Evolutionary conservation across 164 flowering plant species (phyloP), one percentile per base, ranked within the genome.

Genomic region (Cinnamomum chago): DNA sequence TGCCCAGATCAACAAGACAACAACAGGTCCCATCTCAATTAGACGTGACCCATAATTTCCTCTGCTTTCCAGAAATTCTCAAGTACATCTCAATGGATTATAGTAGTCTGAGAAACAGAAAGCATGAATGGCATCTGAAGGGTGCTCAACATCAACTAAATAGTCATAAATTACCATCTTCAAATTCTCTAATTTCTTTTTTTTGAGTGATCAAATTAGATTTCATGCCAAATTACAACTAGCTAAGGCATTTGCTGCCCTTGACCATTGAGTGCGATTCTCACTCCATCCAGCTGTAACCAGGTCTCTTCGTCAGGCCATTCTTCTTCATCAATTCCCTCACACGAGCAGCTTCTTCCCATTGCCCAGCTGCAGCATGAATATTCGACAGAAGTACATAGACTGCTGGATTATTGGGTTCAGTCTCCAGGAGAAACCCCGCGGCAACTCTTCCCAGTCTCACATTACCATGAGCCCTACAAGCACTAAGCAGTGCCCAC

Each of bases 401-500:
- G 73, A 85, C 84, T 27, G 90, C 75, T 27, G 93, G 83, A 73
- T 88, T 81, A 35, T 85, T 70, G 33, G 82, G 77, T 66, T 89
- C 92, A 5, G 28, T 72, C 69, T 85, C 83, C 15, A 87, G 82
- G 50, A 89, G 85, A 73, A 78, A 73, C 67, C 74, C 73, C 35
- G 92, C 92, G 69, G 86, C 82, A 62, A 82, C 76, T 73, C 78
- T 86, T 73, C 89, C 93, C n/a, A 89, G 77, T 77, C 83, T 77
- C 67, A 88, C 66, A 79, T 89, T 83, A 28, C 87, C 85, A 82
- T 87, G 86, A 77, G 85, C 84, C 58, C 88, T 86, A 80, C 90
- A 89, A 67, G 93, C 88, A 82, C 89, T 88, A 70, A 88, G 80
- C 77, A 91, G 71, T 12, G 85, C 77, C 93, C 92, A 88, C 90